phyloP scores from a whole-genome alignment of 345 rosid species.

The Rubroshorea leprosula region DNA sequence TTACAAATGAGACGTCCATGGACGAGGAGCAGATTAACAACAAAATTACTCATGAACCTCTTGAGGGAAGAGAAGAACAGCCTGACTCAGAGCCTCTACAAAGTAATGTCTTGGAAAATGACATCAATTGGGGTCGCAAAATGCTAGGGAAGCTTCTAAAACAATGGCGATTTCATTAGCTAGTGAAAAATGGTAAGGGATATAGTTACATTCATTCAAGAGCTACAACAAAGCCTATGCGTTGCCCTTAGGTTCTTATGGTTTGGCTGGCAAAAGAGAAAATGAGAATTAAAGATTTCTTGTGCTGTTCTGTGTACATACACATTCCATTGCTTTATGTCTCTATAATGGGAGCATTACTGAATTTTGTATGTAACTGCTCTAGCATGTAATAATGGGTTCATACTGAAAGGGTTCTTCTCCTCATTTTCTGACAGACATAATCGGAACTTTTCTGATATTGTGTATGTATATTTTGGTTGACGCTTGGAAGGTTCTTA shows the following conservation, averaged over 20 bases:
- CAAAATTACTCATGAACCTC: slow-evolving; percentile 12
- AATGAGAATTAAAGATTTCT: background rate
- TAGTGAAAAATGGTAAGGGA: background rate
- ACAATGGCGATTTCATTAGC: slow-evolving; percentile 42
- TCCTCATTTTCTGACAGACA: background rate
- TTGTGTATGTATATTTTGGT: too few species aligned
- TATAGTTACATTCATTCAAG: background rate
- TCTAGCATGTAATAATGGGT: background rate
- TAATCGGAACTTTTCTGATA: too few species aligned
- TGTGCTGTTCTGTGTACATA: background rate
- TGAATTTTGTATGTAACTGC: background rate
- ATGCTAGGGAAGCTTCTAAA: slow-evolving; percentile 48
- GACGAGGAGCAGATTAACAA: slow-evolving; percentile 13
- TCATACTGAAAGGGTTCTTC: background rate
- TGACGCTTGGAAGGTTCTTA: too few species aligned
- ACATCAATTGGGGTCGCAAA: slow-evolving; percentile 66
- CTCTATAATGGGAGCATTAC: background rate
- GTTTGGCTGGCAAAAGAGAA: background rate
- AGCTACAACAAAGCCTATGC: background rate
- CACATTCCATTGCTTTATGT: background rate
- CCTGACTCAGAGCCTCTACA: slow-evolving; percentile 11
- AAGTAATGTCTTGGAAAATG: slow-evolving; percentile 26
- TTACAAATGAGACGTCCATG: background rate
- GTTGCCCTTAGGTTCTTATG: background rate
- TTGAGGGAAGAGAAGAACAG: slow-evolving; percentile 21